Conservation (phyloP, 1,284 basidiomycete species). For the Mycocalia duriaeana region DNA sequence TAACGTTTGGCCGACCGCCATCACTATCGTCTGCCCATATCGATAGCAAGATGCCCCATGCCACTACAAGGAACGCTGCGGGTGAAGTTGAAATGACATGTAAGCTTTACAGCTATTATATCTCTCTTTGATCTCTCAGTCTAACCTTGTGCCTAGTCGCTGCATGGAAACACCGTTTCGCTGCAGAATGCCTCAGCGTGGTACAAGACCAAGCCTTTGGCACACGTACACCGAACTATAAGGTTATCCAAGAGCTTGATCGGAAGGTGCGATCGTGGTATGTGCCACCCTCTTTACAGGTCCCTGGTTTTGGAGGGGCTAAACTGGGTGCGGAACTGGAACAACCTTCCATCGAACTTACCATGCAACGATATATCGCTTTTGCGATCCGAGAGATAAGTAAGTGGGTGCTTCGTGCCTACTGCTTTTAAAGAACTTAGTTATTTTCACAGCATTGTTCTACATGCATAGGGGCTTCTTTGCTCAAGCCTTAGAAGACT, state of each 20-base stretch:
- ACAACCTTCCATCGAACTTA: slow-evolving; percentile 46
- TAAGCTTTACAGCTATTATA: slow-evolving; percentile 27
- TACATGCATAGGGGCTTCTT: slow-evolving; percentile 74
- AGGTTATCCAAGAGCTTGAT: slow-evolving; percentile 56
- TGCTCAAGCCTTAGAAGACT: slow-evolving; percentile 61
- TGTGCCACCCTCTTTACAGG: slow-evolving; percentile 59
- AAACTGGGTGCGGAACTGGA: slow-evolving; percentile 38
- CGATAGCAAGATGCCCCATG: slow-evolving; percentile 54
- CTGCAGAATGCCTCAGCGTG: slow-evolving; percentile 52
- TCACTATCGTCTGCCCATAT: slow-evolving; percentile 57
- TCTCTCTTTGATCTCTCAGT: background rate
- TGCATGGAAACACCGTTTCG: slow-evolving; percentile 63
- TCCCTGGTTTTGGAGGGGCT: slow-evolving; percentile 57
- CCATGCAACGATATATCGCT: slow-evolving; percentile 59
- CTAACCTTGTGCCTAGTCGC: slow-evolving; percentile 33
- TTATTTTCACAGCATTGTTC: slow-evolving; percentile 44
- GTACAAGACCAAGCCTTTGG: slow-evolving; percentile 66
- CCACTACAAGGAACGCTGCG: slow-evolving; percentile 38
- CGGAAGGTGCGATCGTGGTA: slow-evolving; percentile 55
- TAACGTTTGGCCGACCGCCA: slow-evolving; percentile 68
- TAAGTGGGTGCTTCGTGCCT: slow-evolving; percentile 23
- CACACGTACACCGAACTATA: slow-evolving; percentile 54
- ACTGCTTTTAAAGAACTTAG: background rate
- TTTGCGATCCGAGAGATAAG: slow-evolving; percentile 65
- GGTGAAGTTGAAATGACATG: slow-evolving; percentile 65